Evolutionary conservation across 2,329 filamentous ascomycete species (phyloP).

Genomic region (Helotiales sp.): DNA sequence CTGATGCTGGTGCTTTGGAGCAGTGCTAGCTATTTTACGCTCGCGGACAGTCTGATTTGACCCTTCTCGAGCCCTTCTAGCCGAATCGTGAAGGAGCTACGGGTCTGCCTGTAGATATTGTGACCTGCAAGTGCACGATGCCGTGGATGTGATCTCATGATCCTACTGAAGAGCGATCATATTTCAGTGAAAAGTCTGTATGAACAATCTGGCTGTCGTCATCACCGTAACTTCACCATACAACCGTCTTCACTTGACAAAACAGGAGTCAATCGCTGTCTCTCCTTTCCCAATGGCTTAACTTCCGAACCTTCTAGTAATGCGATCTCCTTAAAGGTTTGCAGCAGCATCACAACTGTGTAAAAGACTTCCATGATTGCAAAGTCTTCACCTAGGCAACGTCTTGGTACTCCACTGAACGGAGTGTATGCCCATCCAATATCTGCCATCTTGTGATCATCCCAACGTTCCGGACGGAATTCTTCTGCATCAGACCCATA

Average conservation of each 20-base stretch:
- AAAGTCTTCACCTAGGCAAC: conserved; percentile 39
- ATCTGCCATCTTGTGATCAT: not conserved
- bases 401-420: conserved; percentile 35
- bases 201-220: too few species aligned
- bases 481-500: not conserved
- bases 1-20: too few species aligned
- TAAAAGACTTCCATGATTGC: conserved; percentile 37
- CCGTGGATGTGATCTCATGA: too few species aligned
- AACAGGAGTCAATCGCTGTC: not conserved
- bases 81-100: too few species aligned
- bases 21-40: too few species aligned
- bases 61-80: too few species aligned
- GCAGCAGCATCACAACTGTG: conserved; percentile 35
- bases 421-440: not conserved
- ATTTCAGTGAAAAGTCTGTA: too few species aligned
- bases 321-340: conserved; percentile 12
- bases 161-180: too few species aligned
- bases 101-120: too few species aligned
- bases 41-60: too few species aligned
- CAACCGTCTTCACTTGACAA: not conserved
- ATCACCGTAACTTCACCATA: not conserved
- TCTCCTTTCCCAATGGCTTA: not conserved
- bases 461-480: not conserved
- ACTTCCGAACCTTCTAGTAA: not conserved
- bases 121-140: too few species aligned